Conservation (phyloP, 75 land plant species). For the Ceratopteris richardii region DNA sequence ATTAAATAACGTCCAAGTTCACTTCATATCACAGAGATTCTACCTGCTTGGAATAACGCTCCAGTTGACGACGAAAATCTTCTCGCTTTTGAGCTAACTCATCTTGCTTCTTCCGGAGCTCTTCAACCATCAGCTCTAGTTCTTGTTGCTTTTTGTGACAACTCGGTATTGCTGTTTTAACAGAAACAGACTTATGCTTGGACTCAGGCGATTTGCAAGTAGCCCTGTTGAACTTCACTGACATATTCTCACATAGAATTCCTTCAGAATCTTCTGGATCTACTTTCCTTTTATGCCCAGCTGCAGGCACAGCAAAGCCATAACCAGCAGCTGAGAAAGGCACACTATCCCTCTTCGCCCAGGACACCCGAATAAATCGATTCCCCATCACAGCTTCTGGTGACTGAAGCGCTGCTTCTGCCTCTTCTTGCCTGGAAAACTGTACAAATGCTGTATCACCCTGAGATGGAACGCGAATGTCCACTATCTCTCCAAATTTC, state of each 20-base stretch:
- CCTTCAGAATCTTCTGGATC: too few relatives aligned
- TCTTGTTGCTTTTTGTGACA: slow-evolving; percentile 54
- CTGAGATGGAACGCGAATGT: slow-evolving; percentile 70
- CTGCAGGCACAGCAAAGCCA: not conserved
- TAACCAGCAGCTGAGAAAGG: not conserved
- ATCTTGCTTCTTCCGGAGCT: slow-evolving; percentile 80
- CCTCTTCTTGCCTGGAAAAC: slow-evolving; percentile 67
- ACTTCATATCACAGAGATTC: not conserved
- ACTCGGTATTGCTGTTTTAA: slow-evolving; percentile 5
- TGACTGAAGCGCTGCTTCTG: slow-evolving; percentile 74
- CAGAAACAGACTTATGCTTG: slow-evolving; percentile 11
- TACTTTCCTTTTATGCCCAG: not conserved
- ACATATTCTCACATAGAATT: not conserved
- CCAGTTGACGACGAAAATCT: slow-evolving; percentile 66
- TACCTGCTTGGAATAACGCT: slow-evolving; percentile 76
- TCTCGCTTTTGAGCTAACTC: slow-evolving; percentile 71
- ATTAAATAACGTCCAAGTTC: too few relatives aligned
- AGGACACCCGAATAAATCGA: slow-evolving; percentile 79
- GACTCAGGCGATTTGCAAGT: not conserved
- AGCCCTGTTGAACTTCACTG: not conserved
- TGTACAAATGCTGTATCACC: slow-evolving; percentile 88
- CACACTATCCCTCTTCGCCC: slow-evolving; percentile 96
- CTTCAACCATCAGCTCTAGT: slow-evolving; percentile 77
- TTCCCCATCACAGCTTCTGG: slow-evolving; percentile 99
- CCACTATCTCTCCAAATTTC: slow-evolving; percentile 88